Percentiles rank a stretch among this genome's conserved stretches.
Conservation (phyloP, 352 stramenopile species). For the Globisporangium camurandrum region DNA sequence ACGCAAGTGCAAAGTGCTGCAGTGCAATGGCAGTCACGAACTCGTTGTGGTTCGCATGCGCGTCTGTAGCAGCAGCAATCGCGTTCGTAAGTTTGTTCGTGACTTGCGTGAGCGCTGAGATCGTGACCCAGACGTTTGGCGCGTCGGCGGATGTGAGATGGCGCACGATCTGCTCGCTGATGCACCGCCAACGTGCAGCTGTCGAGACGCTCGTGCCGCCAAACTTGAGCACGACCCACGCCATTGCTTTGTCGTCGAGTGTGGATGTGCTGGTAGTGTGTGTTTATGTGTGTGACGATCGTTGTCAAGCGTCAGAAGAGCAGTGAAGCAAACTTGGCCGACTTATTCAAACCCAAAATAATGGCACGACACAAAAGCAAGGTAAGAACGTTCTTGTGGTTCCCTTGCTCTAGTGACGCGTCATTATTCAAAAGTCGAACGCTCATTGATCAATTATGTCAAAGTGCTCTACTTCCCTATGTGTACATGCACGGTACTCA, state of each 20-base stretch:
- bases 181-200: conserved; percentile 63
- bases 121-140: conserved; percentile 78
- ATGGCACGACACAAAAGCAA: too few relatives aligned
- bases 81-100: conserved; percentile 80
- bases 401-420: not conserved
- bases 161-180: conserved; percentile 60
- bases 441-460: not conserved
- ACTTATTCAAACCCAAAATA: too few relatives aligned
- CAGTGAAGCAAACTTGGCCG: too few relatives aligned
- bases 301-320: too few relatives aligned
- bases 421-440: not conserved
- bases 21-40: conserved; percentile 40
- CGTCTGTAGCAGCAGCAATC: conserved; percentile 35
- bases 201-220: conserved; percentile 85
- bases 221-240: conserved; percentile 88
- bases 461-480: not conserved
- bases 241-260: not conserved
- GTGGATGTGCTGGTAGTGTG: not conserved
- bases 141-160: conserved; percentile 33
- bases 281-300: not conserved
- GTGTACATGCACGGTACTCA: not conserved
- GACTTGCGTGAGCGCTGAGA: conserved; percentile 81
- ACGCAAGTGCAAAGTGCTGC: conserved; percentile 69
- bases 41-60: conserved; percentile 29
- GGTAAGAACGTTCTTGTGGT: not conserved